Evolutionary conservation across 352 stramenopile species (phyloP), one percentile per base, ranked within the genome.

Genomic region (Aphanomyces invadans): DNA sequence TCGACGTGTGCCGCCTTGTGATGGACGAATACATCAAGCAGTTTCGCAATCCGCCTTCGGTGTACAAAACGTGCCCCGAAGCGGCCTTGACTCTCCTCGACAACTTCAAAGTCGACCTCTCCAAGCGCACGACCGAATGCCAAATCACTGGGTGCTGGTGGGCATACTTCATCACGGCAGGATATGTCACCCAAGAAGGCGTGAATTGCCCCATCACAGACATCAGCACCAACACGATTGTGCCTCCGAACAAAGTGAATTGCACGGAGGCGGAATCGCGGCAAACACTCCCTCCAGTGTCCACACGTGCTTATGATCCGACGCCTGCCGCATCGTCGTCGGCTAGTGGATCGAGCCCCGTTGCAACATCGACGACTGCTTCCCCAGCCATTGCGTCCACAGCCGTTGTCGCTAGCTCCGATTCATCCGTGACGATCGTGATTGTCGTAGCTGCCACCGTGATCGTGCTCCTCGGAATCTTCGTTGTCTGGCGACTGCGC

Each of bases 161-260:
- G 9, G 17, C 25, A 5, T 62, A 45, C 36, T 26, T 21, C 17
- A 25, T 36, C 29, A 7, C 46, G 12, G 12, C 31, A 32, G 7
- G 17, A 9, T 32, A 48, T n/a, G 25, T 48, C 53, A 31, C 36
- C 29, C 11, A 25, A 15, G 36, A 25, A 7, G 31, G 11, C 19
- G 19, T 19, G 12, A 48, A n/a, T 25, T 62, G 53, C 53, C 53
- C 33, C 31, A 23, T 62, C 33, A 44, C 21, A n/a, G 53, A 62
- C 53, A 46, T 46, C n/a, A 36, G 23, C 31, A 62, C 53, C 15
- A 48, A 62, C 26, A 32, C 29, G 21, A 62, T 23, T 17, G 53
- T 62, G 23, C 17, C 53, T 5, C 11, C 33, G 46, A 15, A 21
- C 9, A 44, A 44, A 21, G 21, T 62, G 12, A 62, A 62, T 32